phyloP scores from a whole-genome alignment of 306 rosid genomes.

The Begonia masoniana region DNA sequence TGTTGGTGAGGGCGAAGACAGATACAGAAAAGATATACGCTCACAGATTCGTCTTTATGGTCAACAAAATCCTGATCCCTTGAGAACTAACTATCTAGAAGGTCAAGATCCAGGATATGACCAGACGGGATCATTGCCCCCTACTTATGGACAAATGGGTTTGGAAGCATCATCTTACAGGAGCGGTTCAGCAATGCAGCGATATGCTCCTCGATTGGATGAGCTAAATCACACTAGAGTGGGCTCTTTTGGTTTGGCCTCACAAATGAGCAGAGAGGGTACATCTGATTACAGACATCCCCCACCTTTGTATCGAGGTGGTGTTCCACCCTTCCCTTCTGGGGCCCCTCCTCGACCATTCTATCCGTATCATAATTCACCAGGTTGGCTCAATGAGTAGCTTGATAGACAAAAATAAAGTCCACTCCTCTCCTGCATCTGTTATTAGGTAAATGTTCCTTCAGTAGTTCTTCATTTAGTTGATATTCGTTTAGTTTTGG shows the following conservation, averaged over 20 bases:
- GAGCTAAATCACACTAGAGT: slow-evolving; percentile 31
- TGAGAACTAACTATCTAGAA: slow-evolving; percentile 13
- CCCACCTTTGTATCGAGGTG: slow-evolving; percentile 22
- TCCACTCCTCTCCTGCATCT: no score
- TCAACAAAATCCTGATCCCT: slow-evolving; percentile 15
- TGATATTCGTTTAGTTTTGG: no score
- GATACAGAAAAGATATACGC: slow-evolving; percentile 18
- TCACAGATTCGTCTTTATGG: slow-evolving; percentile 23
- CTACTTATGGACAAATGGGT: slow-evolving; percentile 18
- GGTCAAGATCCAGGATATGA: slow-evolving; percentile 21
- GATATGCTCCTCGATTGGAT: slow-evolving; percentile 52
- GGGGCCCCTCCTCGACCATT: slow-evolving; percentile 15
- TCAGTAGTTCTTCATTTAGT: no score
- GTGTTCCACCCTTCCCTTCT: slow-evolving; percentile 22
- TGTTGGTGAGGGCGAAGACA: slow-evolving; percentile 17
- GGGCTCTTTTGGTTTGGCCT: slow-evolving; percentile 21
- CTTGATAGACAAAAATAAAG: no score
- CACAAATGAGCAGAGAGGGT: slow-evolving; percentile 11
- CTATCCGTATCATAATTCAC: slow-evolving; percentile 27
- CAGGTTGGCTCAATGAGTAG: slow-evolving; percentile 44
- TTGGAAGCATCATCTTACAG: slow-evolving; percentile 16
- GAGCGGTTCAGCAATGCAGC: slow-evolving; percentile 40
- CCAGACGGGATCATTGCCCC: slow-evolving; percentile 9
- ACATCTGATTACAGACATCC: slow-evolving; percentile 16
- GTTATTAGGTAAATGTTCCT: no score